Evolutionary conservation across 2,329 filamentous ascomycete species (phyloP).

Genomic region (Mycosphaerelloides madeirae): DNA sequence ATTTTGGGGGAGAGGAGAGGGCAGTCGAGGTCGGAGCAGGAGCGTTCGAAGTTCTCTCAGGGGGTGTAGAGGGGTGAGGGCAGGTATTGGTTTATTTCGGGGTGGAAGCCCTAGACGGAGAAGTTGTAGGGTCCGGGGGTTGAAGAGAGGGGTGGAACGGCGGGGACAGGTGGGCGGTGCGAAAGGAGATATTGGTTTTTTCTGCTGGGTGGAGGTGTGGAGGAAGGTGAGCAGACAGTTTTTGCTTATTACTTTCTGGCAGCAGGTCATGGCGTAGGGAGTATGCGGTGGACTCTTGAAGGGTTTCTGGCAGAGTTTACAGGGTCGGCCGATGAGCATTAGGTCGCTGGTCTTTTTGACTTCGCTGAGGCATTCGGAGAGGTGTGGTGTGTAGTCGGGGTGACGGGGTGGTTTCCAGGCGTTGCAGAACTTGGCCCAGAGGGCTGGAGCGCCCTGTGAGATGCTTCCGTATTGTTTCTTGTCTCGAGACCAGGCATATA

Average conservation of each 20-base stretch:
- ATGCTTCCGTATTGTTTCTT: no score
- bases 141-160: neutral
- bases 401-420: neutral
- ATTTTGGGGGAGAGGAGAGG: neutral
- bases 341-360: neutral
- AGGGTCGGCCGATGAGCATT: neutral
- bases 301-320: neutral
- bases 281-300: neutral
- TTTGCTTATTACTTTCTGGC: neutral
- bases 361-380: neutral
- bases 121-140: neutral
- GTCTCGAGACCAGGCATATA: neutral
- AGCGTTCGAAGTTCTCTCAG: slow-evolving; percentile 17
- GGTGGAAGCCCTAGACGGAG: neutral
- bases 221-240: neutral
- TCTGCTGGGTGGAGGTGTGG: neutral
- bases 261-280: neutral
- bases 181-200: neutral
- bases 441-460: neutral
- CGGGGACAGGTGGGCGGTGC: neutral
- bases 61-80: slow-evolving; percentile 1
- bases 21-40: slow-evolving; percentile 14
- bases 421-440: neutral
- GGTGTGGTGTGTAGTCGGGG: slow-evolving; percentile 1
- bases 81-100: no score